Conservation (phyloP, 345 rosid genomes). For the Brassica juncea region DNA sequence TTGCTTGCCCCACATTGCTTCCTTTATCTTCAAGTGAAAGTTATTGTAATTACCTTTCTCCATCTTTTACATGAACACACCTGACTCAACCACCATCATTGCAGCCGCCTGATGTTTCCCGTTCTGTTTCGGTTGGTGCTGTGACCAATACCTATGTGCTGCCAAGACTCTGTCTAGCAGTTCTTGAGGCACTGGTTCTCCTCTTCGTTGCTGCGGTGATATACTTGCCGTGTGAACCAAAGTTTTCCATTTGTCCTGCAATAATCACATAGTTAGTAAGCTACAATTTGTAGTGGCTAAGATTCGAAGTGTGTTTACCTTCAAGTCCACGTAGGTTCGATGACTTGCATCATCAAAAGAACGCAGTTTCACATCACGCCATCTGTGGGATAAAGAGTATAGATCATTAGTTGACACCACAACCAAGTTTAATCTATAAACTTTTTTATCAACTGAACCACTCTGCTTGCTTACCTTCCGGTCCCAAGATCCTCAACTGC, state of each 20-base stretch:
- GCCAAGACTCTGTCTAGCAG: slow-evolving; percentile 84
- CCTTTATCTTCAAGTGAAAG: slow-evolving; percentile 33
- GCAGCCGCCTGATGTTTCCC: slow-evolving; percentile 50
- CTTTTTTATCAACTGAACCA: not conserved
- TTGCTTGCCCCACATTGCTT: slow-evolving; percentile 18
- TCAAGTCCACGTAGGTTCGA: slow-evolving; percentile 82
- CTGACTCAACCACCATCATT: slow-evolving; percentile 13
- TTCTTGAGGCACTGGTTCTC: slow-evolving; percentile 94
- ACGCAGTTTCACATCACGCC: slow-evolving; percentile 83
- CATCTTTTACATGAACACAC: slow-evolving; percentile 30
- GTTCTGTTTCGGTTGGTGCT: slow-evolving; percentile 73
- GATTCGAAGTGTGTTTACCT: slow-evolving; percentile 49
- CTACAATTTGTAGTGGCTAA: not conserved
- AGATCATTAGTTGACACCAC: slow-evolving; percentile 11
- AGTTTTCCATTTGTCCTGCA: slow-evolving; percentile 98
- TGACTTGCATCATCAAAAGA: slow-evolving; percentile 74
- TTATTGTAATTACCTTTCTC: slow-evolving; percentile 19
- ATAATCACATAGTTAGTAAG: not conserved
- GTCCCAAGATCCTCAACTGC: slow-evolving; percentile 96
- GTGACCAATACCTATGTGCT: slow-evolving; percentile 83
- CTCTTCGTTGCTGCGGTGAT: slow-evolving; percentile 88
- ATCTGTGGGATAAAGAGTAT: slow-evolving; percentile 49
- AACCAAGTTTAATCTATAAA: not conserved
- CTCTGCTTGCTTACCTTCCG: slow-evolving; percentile 65
- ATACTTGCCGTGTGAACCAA: slow-evolving; percentile 94